Conservation (phyloP, 805 yeast species). For the Scheffersomyces lignosus region DNA sequence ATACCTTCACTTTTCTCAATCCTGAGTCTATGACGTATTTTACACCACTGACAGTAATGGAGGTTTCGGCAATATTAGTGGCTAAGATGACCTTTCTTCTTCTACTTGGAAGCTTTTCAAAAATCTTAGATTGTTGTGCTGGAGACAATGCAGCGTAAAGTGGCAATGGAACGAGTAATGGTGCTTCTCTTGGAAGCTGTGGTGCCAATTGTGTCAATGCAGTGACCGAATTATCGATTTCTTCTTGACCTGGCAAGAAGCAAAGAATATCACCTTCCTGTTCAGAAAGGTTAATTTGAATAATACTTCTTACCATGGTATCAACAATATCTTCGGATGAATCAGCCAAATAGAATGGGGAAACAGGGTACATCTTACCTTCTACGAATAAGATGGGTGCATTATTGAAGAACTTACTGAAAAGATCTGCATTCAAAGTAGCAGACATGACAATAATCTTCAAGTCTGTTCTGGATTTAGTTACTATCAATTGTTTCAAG, state of each 20-base stretch:
- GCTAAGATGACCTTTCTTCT: slow-evolving; percentile 85
- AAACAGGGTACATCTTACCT: slow-evolving; percentile 87
- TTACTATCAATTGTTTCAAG: slow-evolving; percentile 60
- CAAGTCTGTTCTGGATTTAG: slow-evolving; percentile 55
- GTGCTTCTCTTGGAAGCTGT: slow-evolving; percentile 70
- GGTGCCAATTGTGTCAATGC: slow-evolving; percentile 62
- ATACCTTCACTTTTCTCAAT: slow-evolving; percentile 85
- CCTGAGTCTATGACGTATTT: slow-evolving; percentile 93
- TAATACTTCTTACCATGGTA: slow-evolving; percentile 66
- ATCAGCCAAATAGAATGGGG: slow-evolving; percentile 60
- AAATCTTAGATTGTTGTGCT: slow-evolving; percentile 76
- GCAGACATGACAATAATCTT: slow-evolving; percentile 92
- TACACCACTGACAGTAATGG: slow-evolving; percentile 93
- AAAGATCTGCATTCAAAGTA: slow-evolving; percentile 87
- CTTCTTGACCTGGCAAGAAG: slow-evolving; percentile 96
- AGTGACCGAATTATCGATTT: slow-evolving; percentile 81
- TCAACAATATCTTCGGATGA: slow-evolving; percentile 85
- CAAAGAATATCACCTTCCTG: slow-evolving; percentile 89
- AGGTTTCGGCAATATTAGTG: slow-evolving; percentile 97
- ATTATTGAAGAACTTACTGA: slow-evolving; percentile 70
- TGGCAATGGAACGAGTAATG: slow-evolving; percentile 74
- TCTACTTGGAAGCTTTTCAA: slow-evolving; percentile 59
- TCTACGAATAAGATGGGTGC: slow-evolving; percentile 87
- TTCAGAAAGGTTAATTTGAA: slow-evolving; percentile 78
- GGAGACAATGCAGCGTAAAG: slow-evolving; percentile 94